Base-by-base conservation (phyloP, 192 early-diverging fungal species). In the Rhizophagus prolifer region DNA sequence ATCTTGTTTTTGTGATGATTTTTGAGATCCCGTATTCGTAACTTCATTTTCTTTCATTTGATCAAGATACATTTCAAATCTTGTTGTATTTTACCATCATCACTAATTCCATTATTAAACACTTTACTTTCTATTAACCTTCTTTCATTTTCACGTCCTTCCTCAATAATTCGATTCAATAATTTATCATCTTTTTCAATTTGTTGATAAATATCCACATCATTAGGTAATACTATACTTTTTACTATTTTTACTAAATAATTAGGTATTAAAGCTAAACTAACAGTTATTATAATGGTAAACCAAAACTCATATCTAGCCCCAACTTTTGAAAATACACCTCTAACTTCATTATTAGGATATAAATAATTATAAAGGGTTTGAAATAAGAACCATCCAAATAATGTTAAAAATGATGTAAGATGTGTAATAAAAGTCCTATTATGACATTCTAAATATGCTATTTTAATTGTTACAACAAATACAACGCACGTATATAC, bases 391-490 rank as follows among this genome's bases (percentile, higher is more conserved):
- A 91, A 92, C 88, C 91, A 91, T 26, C 86, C 80, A 9, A 83
- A 46, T 31, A 92, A 74, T 10, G 88, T 85, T 46, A 87, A 38
- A 6, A 88, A 62, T 6, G 90, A 88, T 50, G 87, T 86, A 44
- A 87, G 10, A 66, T 91, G 91, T 41, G 91, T 85, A 16, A 91
- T 79, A 44, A 87, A 70, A 14, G 88, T 86, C 85, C 88, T 88
- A 54, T 89, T 87, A 65, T 90, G 91, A 44, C 86, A 86, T 75
- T 92, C 91, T 19, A 92, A 63, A 47, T 91, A 92, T 9, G 90
- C 88, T 50, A 92, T 86, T 80, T 92, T 91, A 69, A 91, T 64
- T 2, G 91, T 92, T 5, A 92, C 91, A 2, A 91, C 81, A 50
- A 92, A 67, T 5, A 92, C 87, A 80, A 90, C 86, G 34, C 85